Conservation (phyloP, 768 basidiomycete species). For the Suillus brevipes region DNA sequence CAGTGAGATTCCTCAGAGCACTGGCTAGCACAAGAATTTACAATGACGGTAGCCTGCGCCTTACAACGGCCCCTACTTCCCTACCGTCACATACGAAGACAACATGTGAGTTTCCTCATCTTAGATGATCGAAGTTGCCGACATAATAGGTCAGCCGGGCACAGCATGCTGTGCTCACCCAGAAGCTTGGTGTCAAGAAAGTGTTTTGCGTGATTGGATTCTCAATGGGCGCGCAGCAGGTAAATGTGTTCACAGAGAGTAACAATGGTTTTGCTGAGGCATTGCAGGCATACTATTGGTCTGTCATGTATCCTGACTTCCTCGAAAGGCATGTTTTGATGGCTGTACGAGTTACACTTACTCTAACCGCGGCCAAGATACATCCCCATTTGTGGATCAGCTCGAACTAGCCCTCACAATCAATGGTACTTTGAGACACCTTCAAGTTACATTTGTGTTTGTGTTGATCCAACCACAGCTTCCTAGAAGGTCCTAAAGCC, state of each 20-base stretch:
- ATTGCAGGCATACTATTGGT: constrained; percentile 54
- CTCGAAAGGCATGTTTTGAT: constrained; percentile 42
- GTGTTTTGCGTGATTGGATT: constrained; percentile 52
- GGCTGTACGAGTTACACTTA: not conserved
- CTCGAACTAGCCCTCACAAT: constrained; percentile 56
- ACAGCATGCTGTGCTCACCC: constrained; percentile 53
- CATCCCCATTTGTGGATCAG: constrained; percentile 52
- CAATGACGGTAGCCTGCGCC: constrained; percentile 43
- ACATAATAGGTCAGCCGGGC: constrained; percentile 41
- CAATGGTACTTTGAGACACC: constrained; percentile 40
- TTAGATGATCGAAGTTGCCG: not conserved
- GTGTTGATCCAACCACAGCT: constrained; percentile 34
- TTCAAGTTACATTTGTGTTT: no score
- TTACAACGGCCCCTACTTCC: constrained; percentile 62
- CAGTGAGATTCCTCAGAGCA: constrained; percentile 15
- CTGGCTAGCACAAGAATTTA: constrained; percentile 1
- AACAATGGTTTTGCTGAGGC: not conserved
- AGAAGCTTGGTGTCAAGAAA: constrained; percentile 45
- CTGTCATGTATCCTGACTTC: constrained; percentile 54
- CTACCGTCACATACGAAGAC: constrained; percentile 54
- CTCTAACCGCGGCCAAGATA: constrained; percentile 37
- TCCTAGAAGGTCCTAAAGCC: constrained; percentile 60
- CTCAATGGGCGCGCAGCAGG: constrained; percentile 61
- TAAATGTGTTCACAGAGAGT: constrained; percentile 9
- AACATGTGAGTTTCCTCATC: constrained; percentile 45